These are phyloP conservation scores for Metarhizium brunneum DNA, from an alignment of 2,329 filamentous ascomycete genomes.

Conservation along the genomic window DNA sequence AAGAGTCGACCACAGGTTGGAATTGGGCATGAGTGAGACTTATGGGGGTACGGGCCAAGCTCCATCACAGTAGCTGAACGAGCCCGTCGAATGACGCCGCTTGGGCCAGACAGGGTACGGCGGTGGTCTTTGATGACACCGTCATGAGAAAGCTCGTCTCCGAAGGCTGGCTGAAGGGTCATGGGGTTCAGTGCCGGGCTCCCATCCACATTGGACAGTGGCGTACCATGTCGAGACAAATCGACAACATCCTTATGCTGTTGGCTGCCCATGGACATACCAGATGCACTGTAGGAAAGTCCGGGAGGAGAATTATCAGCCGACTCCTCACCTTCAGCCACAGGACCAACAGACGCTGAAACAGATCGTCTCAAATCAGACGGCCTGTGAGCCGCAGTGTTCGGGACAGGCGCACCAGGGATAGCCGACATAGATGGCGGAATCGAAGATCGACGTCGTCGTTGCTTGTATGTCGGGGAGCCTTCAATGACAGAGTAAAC, in stretches of 20 bases:
- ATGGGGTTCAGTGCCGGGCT: slow-evolving; percentile 66
- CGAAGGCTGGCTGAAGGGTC: slow-evolving; percentile 63
- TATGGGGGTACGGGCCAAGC: slow-evolving; percentile 90
- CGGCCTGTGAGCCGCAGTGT: slow-evolving; percentile 60
- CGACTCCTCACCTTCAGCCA: slow-evolving; percentile 70
- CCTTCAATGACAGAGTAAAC: slow-evolving; percentile 96
- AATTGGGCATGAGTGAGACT: slow-evolving; percentile 98
- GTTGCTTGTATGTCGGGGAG: slow-evolving; percentile 97
- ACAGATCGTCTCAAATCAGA: slow-evolving; percentile 89
- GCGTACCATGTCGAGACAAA: slow-evolving; percentile 85
- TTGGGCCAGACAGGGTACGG: slow-evolving; percentile 59
- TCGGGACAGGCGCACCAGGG: slow-evolving; percentile 56
- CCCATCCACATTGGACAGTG: slow-evolving; percentile 74
- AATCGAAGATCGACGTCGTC: slow-evolving; percentile 85
- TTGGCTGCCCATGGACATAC: slow-evolving; percentile 50
- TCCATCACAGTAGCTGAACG: slow-evolving; percentile 96
- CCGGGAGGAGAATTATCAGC: slow-evolving; percentile 72
- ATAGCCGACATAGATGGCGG: slow-evolving; percentile 66
- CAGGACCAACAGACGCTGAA: slow-evolving; percentile 75
- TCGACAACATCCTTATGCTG: slow-evolving; percentile 75
- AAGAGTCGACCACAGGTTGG: slow-evolving; percentile 94
- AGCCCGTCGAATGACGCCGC: slow-evolving; percentile 77
- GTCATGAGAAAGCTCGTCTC: slow-evolving; percentile 53
- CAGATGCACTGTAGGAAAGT: slow-evolving; percentile 61
- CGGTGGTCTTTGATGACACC: slow-evolving; percentile 38